Percentiles rank a stretch among this genome's conserved stretches.
Evolutionary conservation across 805 yeast species (phyloP).

Genomic region (Hanseniaspora nectarophila): DNA sequence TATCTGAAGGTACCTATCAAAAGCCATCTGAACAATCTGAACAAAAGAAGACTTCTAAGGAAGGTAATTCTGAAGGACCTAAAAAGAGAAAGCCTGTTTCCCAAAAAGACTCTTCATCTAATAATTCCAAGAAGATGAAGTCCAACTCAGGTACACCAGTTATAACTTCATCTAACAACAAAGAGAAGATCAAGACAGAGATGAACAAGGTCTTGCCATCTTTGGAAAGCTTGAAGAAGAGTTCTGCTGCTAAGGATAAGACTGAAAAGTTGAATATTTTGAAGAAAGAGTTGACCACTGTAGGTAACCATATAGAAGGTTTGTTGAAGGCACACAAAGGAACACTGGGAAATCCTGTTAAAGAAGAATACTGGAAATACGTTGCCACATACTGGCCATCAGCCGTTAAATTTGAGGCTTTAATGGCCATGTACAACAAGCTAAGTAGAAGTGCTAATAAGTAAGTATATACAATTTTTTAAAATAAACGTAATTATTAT

Average conservation of each 20-base stretch:
- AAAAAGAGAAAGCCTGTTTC: background rate
- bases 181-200: constrained; percentile 17
- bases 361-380: constrained; percentile 49
- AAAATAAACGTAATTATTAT: background rate
- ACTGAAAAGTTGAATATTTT: constrained; percentile 66
- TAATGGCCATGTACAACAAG: constrained; percentile 64
- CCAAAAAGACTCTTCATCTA: background rate
- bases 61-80: background rate
- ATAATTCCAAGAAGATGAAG: background rate
- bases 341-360: constrained; percentile 21
- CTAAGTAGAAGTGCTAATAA: constrained; percentile 21
- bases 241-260: constrained; percentile 60
- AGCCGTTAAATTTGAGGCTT: constrained; percentile 59
- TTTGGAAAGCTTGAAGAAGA: constrained; percentile 53
- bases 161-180: background rate
- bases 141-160: background rate
- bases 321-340: constrained; percentile 28
- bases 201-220: constrained; percentile 60
- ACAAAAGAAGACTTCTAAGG: background rate
- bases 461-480: background rate
- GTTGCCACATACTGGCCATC: constrained; percentile 83
- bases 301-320: constrained; percentile 53
- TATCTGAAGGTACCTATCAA: background rate
- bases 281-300: constrained; percentile 52
- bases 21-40: background rate